Percentiles rank a stretch among this genome's conserved stretches.
Evolutionary conservation across 2,329 filamentous ascomycete genomes (phyloP).

Genomic region (Pestalotiopsis sp.): DNA sequence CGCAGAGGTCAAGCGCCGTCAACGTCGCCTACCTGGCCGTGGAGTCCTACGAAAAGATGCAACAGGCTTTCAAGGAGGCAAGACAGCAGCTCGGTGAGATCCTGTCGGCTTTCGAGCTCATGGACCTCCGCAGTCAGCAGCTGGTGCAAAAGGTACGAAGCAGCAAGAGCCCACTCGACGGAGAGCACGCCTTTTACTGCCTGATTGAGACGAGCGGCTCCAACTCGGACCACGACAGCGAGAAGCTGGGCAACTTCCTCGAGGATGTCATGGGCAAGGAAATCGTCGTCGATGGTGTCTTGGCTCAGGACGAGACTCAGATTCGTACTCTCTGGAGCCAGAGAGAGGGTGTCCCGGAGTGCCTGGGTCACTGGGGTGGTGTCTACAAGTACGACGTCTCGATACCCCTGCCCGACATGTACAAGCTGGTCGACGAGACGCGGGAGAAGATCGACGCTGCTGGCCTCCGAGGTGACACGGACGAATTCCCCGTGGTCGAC

Average conservation of each 20-base stretch:
- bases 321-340: conserved; percentile 84
- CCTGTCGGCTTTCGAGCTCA: conserved; percentile 94
- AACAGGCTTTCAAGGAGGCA: conserved; percentile 83
- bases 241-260: conserved; percentile 87
- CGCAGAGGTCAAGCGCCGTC: conserved; percentile 82
- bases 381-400: conserved; percentile 99
- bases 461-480: conserved; percentile 77
- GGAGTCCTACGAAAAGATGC: conserved; percentile 87
- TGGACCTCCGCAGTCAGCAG: conserved; percentile 84
- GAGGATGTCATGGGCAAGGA: conserved; percentile 89
- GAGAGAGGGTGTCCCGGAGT: conserved; percentile 91
- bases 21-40: conserved; percentile 96
- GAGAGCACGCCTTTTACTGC: conserved; percentile 91
- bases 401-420: conserved; percentile 86
- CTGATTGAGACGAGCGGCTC: conserved; percentile 95
- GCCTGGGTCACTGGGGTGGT: conserved; percentile 85
- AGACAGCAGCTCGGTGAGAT: conserved; percentile 93
- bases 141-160: conserved; percentile 76
- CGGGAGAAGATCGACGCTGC: conserved; percentile 71
- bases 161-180: conserved; percentile 80
- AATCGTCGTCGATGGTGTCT: conserved; percentile 85
- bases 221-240: conserved; percentile 89
- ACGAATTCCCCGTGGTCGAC: conserved; percentile 77
- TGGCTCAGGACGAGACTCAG: conserved; percentile 94
- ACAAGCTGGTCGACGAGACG: conserved; percentile 85